Conservation (phyloP, 2,329 filamentous ascomycete species). For the Clathrospora elynae region DNA sequence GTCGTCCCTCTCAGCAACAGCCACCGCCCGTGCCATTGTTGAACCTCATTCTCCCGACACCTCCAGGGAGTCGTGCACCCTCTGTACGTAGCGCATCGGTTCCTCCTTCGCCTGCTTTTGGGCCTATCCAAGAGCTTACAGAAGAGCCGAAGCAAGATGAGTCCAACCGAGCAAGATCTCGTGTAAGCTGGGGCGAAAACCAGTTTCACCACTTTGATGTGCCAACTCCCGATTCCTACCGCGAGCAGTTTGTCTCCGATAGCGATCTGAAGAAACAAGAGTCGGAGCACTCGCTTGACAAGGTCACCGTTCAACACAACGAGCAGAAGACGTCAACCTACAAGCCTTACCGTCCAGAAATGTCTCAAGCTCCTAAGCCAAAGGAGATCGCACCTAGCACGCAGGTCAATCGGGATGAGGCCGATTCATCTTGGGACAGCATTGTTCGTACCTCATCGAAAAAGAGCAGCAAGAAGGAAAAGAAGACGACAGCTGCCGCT, state of each 20-base stretch:
- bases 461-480: conserved; percentile 41
- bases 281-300: conserved; percentile 38
- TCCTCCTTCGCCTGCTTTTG: conserved; percentile 43
- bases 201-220: conserved; percentile 55
- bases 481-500: conserved; percentile 36
- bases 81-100: conserved; percentile 44
- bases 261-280: conserved; percentile 32
- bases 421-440: conserved; percentile 30
- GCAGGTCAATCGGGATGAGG: conserved; percentile 37
- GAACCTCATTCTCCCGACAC: conserved; percentile 63
- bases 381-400: conserved; percentile 37
- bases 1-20: conserved; percentile 39
- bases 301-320: conserved; percentile 49
- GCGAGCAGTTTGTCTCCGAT: conserved; percentile 46
- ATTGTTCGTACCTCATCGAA: conserved; percentile 31
- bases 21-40: conserved; percentile 58
- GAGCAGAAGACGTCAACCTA: conserved; percentile 37
- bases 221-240: conserved; percentile 51
- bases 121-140: conserved; percentile 30
- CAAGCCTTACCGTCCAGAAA: conserved; percentile 38
- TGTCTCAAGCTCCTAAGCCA: conserved; percentile 20
- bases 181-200: conserved; percentile 56
- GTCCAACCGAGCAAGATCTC: conserved; percentile 32
- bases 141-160: conserved; percentile 34
- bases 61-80: conserved; percentile 57